Evolutionary conservation across 2,329 filamentous ascomycete genomes (phyloP).

Genomic region (Alternaria sp.): DNA sequence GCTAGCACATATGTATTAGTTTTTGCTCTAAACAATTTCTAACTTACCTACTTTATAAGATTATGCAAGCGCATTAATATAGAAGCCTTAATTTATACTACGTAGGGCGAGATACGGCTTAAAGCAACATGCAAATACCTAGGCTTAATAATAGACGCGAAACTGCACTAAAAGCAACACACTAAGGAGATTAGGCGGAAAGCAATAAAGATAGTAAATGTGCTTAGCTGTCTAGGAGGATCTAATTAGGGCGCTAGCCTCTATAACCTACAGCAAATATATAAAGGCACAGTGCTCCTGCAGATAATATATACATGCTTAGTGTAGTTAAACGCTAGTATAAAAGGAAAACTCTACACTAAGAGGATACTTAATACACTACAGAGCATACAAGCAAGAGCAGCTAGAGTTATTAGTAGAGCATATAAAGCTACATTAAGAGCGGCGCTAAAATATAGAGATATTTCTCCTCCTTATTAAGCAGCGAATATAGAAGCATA

Average conservation of each 20-base stretch:
- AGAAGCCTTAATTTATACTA: slow-evolving; percentile 20
- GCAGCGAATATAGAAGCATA: slow-evolving; percentile 30
- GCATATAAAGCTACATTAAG: slow-evolving; percentile 35
- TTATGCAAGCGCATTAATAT: slow-evolving; percentile 23
- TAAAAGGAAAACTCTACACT: slow-evolving; percentile 25
- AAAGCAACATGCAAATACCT: slow-evolving; percentile 27
- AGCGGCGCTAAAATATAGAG: slow-evolving; percentile 25
- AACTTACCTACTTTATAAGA: slow-evolving; percentile 41
- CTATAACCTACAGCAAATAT: slow-evolving; percentile 33
- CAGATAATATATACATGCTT: slow-evolving; percentile 45
- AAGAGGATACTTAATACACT: slow-evolving; percentile 25
- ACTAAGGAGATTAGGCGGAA: slow-evolving; percentile 23
- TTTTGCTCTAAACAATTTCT: slow-evolving; percentile 43
- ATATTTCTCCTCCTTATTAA: slow-evolving; percentile 21
- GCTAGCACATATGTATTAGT: slow-evolving; percentile 34
- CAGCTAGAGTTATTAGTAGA: slow-evolving; percentile 30
- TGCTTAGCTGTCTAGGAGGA: slow-evolving; percentile 21
- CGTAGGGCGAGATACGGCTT: slow-evolving; percentile 28
- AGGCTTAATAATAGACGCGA: slow-evolving; percentile 29
- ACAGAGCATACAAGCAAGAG: slow-evolving; percentile 32
- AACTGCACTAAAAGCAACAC: slow-evolving; percentile 22
- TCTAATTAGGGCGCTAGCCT: slow-evolving; percentile 31
- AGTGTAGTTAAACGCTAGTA: slow-evolving; percentile 32
- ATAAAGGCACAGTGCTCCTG: slow-evolving; percentile 39
- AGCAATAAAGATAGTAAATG: slow-evolving; percentile 22